Percentiles rank a stretch among this genome's conserved stretches.
Evolutionary conservation across 1,284 basidiomycete species (phyloP).

Genomic region (Leccinum pseudoinsigne): DNA sequence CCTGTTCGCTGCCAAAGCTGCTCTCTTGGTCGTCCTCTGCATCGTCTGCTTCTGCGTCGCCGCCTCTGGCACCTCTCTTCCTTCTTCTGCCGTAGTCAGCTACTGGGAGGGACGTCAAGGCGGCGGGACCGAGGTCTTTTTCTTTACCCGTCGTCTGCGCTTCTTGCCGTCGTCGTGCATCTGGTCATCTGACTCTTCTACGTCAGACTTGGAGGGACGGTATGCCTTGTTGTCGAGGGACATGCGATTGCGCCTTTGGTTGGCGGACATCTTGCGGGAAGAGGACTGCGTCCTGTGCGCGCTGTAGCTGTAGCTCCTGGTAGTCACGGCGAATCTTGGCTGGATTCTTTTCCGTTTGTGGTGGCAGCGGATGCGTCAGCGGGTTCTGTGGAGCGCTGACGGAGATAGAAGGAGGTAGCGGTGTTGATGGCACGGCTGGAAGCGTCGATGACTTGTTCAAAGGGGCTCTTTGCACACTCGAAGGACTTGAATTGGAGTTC

Average conservation of each 20-base stretch:
- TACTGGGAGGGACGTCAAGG: slow-evolving; percentile 63
- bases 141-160: slow-evolving; percentile 55
- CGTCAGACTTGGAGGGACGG: slow-evolving; percentile 59
- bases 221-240: slow-evolving; percentile 79
- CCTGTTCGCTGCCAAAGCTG: slow-evolving; percentile 38
- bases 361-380: too few relatives aligned
- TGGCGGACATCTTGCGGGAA: background rate
- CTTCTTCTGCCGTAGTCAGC: slow-evolving; percentile 55
- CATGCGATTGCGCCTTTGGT: slow-evolving; percentile 57
- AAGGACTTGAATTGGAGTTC: slow-evolving; percentile 33
- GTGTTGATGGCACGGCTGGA: too few relatives aligned
- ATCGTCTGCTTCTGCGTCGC: slow-evolving; percentile 30
- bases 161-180: slow-evolving; percentile 54
- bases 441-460: too few relatives aligned
- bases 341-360: too few relatives aligned
- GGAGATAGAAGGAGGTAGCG: too few relatives aligned
- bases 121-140: slow-evolving; percentile 53
- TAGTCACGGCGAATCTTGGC: too few relatives aligned
- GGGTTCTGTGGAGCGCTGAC: too few relatives aligned
- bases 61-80: slow-evolving; percentile 38
- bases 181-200: slow-evolving; percentile 63
- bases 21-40: slow-evolving; percentile 34
- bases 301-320: too few relatives aligned
- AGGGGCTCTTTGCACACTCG: slow-evolving; percentile 42
- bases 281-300: too few relatives aligned